These are phyloP conservation scores for Psilocybe subaeruginosa DNA, from an alignment of 768 basidiomycete species.

Conservation along the genomic window DNA sequence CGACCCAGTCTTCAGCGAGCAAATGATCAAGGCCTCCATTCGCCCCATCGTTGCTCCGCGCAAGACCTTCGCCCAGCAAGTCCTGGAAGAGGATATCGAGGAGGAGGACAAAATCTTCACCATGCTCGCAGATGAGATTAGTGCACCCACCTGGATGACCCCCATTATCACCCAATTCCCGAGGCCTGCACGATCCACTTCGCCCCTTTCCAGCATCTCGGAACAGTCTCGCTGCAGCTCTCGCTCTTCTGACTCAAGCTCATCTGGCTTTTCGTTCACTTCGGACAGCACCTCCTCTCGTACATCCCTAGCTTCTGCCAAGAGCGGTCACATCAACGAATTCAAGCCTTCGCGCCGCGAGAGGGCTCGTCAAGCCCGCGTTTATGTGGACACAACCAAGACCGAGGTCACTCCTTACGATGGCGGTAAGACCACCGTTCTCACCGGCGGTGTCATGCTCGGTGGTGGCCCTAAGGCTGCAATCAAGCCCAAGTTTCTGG, in stretches of 20 bases:
- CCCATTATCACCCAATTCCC: conserved; percentile 68
- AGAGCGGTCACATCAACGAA: conserved; percentile 29
- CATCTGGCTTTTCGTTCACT: conserved; percentile 55
- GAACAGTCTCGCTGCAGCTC: conserved; percentile 73
- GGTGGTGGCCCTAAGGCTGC: conserved; percentile 49
- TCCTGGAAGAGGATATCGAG: conserved; percentile 70
- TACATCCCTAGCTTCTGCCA: conserved; percentile 43
- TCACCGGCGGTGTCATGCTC: conserved; percentile 89
- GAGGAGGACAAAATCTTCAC: conserved; percentile 76
- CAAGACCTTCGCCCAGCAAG: conserved; percentile 76
- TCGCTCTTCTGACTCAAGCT: conserved; percentile 73
- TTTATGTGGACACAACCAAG: conserved; percentile 75
- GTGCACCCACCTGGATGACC: conserved; percentile 72
- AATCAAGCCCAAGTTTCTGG: conserved; percentile 28
- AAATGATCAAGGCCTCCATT: conserved; percentile 17
- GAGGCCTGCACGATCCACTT: conserved; percentile 50
- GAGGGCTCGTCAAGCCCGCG: conserved; percentile 63
- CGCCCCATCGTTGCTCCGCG: conserved; percentile 21
- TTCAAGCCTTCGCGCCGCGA: conserved; percentile 68
- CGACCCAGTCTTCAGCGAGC: conserved; percentile 21
- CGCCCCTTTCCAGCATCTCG: conserved; percentile 61
- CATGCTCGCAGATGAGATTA: conserved; percentile 73
- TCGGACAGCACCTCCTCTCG: conserved; percentile 50
- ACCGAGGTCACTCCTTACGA: conserved; percentile 85
- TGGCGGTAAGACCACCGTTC: conserved; percentile 85